Base-by-base conservation (phyloP, 2,329 filamentous ascomycete genomes). In the Arthrinium phaeospermum region DNA sequence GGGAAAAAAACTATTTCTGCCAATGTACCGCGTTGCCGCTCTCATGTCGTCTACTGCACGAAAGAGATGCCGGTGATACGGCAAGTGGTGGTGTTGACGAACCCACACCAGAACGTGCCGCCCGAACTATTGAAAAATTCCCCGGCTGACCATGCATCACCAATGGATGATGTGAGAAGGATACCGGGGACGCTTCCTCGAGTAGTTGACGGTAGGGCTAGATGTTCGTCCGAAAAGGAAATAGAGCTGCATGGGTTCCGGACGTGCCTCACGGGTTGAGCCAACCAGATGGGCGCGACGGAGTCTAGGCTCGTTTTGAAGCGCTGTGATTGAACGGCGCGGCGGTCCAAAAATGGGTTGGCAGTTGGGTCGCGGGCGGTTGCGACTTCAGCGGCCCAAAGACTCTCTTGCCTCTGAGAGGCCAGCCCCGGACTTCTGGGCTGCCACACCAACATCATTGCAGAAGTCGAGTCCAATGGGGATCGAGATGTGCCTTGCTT, bases 61-160 rank as follows among this genome's bases (percentile, higher is more conserved):
- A 14, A 64, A 41, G 34, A 19, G 57, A 14, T 64, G 57, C 34
- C 34, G 53, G 19, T 13, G 24, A 34, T 27, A 6, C n/a, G 34
- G 27, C 19, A 49, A 27, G 49, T 27, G 44, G 44, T 71, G 57
- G 70, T 27, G 41, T 37, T 57, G 34, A 24, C 30, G 57, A 74
- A 71, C 49, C 16, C 70, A 71, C 61, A 53, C 51, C 69, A 70
- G 70, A 69, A 46, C 67, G 64, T 69, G 34, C 71, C 75, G 72
- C 73, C 64, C 69, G 71, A 73, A 41, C 46, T 64, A 64, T 64
- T 64, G 57, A 41, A 64, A 61, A 74, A 71, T 68, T 72, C 47
- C 57, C 71, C 71, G 72, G 70, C 45, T 47, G 41, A 70, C 22
- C 70, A 45, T 70, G 73, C 72, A 67, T 46, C 24, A 30, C 37